Conservation (phyloP, 768 basidiomycete genomes). For the Pseudohyphozyma bogoriensis region DNA sequence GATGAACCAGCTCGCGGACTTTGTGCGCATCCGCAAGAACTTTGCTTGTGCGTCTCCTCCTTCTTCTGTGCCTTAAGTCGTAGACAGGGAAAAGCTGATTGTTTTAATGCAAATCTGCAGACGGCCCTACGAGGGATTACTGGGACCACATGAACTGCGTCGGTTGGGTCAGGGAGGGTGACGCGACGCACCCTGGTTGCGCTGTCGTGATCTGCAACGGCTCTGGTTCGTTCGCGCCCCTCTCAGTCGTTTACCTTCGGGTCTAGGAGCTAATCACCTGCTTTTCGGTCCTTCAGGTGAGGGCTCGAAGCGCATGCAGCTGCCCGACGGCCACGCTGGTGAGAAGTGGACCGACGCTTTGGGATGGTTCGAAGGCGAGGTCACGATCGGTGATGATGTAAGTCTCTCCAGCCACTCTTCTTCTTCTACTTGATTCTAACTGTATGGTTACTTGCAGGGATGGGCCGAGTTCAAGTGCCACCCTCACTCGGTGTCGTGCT, state of each 20-base stretch:
- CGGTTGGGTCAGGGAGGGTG: slow-evolving; percentile 43
- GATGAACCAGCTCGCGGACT: slow-evolving; percentile 39
- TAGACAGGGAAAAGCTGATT: too few species aligned
- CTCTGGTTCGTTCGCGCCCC: too few species aligned
- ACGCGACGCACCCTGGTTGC: slow-evolving; percentile 39
- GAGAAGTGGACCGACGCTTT: slow-evolving; percentile 45
- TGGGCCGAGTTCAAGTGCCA: slow-evolving; percentile 44
- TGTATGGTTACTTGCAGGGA: background rate
- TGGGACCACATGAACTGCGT: slow-evolving; percentile 41
- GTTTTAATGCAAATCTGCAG: background rate
- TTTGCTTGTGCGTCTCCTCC: slow-evolving; percentile 18
- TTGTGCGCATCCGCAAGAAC: slow-evolving; percentile 32
- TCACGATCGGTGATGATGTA: slow-evolving; percentile 43
- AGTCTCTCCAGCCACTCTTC: too few species aligned
- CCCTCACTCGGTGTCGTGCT: slow-evolving; percentile 40
- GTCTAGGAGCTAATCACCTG: background rate
- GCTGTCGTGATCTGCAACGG: slow-evolving; percentile 37
- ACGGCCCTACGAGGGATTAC: slow-evolving; percentile 41
- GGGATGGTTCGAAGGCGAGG: slow-evolving; percentile 43
- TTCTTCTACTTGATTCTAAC: too few species aligned
- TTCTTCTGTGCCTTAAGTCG: background rate
- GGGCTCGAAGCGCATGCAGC: slow-evolving; percentile 40
- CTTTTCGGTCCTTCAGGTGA: slow-evolving; percentile 12
- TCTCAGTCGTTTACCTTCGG: too few species aligned
- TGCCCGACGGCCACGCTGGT: slow-evolving; percentile 40